Base-by-base conservation (phyloP, 371 early-diverging fungal species). In the Haplosporangium sp. region DNA sequence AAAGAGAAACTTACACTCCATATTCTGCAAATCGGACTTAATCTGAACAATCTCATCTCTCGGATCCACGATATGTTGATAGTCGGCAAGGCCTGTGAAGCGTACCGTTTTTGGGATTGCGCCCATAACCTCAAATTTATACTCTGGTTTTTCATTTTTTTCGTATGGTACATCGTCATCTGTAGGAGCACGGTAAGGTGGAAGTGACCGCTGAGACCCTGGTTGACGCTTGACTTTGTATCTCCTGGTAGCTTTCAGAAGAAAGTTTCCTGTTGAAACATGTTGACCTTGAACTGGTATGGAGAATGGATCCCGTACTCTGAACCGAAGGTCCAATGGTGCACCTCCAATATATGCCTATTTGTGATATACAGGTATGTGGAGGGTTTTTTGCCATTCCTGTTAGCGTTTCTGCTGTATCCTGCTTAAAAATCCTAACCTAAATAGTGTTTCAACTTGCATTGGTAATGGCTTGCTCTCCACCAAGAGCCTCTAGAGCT, bases 271-370 rank as follows among this genome's bases (percentile, higher is more conserved):
- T 0, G 82, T 76, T 37, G 63, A 58, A 17, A 82, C 34, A 15
- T 69, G 72, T 38, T 72, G 66, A 37, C 82, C 82, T 47, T 82
- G 82, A 5, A 82, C 67, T 10, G 82, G 82, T 38, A 72, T 75
- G 8, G 76, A 67, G 48, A 82, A 82, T 6, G 82, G 82, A 56
- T 82, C 82, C 8, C 35, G 40, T 20, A 56, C 34, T 40, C 82
- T 71, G 27, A 69, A 82, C 19, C 70, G 67, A 10, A 79, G 61
- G 44, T 79, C 81, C 48, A 79, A 58, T 0, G 71, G 74, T 13
- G 81, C 68, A 0, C 81, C 81, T n/a, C 81, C 81, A 15, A 68
- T 61, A 61, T 79, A 79, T 20, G 74, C 81, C 81, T 79, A 60
- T 50, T 66, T 13, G 48, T 48, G 48, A 48, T 13, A 27, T 27